Evolutionary conservation across 495 filamentous ascomycete genomes (phyloP).

Genomic region (Lasiosphaeriaceae sp.): DNA sequence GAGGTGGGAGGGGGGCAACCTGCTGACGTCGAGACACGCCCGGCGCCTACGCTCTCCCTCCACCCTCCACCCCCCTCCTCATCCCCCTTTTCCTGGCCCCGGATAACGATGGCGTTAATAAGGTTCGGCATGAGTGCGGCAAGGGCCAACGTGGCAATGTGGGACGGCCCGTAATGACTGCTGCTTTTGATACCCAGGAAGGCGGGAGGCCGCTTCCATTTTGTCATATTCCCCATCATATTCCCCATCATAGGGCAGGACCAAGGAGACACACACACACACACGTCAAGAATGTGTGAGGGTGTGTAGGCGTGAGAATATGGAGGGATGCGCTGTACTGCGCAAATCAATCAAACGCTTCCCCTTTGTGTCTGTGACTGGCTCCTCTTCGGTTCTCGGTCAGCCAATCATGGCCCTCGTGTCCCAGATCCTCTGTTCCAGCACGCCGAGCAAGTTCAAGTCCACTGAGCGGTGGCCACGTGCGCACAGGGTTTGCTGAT

Average conservation of each 20-base stretch:
- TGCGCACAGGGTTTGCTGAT: slow-evolving; percentile 18
- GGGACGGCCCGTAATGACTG: slow-evolving; percentile 14
- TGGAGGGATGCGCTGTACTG: slow-evolving; percentile 21
- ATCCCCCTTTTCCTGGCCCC: background rate
- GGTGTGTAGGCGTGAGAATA: slow-evolving; percentile 17
- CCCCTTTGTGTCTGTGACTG: slow-evolving; percentile 24
- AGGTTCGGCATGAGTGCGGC: slow-evolving; percentile 16
- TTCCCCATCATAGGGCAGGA: background rate
- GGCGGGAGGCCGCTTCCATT: slow-evolving; percentile 14
- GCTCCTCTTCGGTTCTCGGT: slow-evolving; percentile 1
- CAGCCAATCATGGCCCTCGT: slow-evolving; percentile 15
- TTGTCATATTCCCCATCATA: slow-evolving; percentile 14
- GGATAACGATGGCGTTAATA: slow-evolving; percentile 3
- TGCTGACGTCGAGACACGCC: slow-evolving; percentile 8
- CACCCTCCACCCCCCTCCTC: background rate
- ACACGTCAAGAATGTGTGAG: slow-evolving; percentile 2
- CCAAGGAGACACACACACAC: background rate
- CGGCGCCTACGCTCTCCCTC: background rate
- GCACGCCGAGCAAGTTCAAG: background rate
- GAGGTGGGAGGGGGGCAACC: background rate
- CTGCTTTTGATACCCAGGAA: slow-evolving; percentile 23
- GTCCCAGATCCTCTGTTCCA: background rate
- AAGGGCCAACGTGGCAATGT: slow-evolving; percentile 15
- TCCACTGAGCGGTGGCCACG: slow-evolving; percentile 29
- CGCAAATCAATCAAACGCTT: slow-evolving; percentile 8